Base-by-base conservation (phyloP, 2,329 filamentous ascomycete genomes). In the Fusarium sp. region DNA sequence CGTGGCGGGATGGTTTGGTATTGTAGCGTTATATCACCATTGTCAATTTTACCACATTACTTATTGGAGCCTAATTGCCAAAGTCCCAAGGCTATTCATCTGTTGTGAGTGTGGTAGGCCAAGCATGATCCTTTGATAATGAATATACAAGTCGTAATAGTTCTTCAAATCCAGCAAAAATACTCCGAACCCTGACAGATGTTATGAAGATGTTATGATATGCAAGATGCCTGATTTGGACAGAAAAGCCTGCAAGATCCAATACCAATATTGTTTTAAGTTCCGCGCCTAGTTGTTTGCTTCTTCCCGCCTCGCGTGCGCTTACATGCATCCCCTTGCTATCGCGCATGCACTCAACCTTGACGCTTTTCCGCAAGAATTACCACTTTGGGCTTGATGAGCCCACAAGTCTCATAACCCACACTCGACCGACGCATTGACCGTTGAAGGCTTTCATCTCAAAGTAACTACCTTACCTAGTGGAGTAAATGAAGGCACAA, bases 321-420 rank as follows among this genome's bases (percentile, higher is more conserved):
- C 58, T 58, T 67, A 57, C 69, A 75, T 70, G 69, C 58, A 51
- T 61, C 57, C 59, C 57, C 71, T 67, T 60, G 63, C 51, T 57
- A 55, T 58, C 39, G 39, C 31, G 49, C 44, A 55, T 57, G 35
- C 45, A 52, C 56, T 61, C 44, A 49, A 68, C 33, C 58, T 68
- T 59, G 36, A 61, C 42, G 20, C 26, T 74, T 74, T 60, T 42
- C 72, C 72, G 72, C 72, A 74, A 74, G 36, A 75, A 73, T 74
- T 74, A 63, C 72, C 69, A 42, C 44, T 73, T 75, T 66, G 44
- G 51, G 69, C 60, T 51, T 15, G 69, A 64, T 15, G 69, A 64
- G 36, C 41, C 66, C 55, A 26, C 20, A 48, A 47, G 28, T 26
- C 44, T 35, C 35, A 36, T 35, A 45, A 48, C 31, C 59, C 54